phyloP scores from a whole-genome alignment of 306 rosid species.

The Hippophae gyantsensis region DNA sequence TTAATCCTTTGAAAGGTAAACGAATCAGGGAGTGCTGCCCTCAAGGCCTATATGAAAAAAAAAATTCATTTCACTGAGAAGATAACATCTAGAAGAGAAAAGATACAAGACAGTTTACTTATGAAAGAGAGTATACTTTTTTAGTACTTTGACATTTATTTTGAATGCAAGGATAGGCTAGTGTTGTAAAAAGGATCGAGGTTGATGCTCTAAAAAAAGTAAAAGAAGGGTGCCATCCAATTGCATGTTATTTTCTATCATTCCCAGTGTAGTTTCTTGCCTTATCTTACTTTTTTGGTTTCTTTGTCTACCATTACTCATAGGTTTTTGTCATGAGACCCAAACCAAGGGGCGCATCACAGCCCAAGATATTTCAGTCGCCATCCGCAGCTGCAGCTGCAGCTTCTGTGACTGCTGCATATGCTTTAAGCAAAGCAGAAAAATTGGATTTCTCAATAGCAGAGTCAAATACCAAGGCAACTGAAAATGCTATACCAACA shows the following conservation, averaged over 20 bases:
- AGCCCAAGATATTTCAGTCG: conserved; percentile 85
- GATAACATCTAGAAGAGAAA: too few species aligned
- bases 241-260: background rate
- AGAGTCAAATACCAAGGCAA: conserved; percentile 33
- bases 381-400: conserved; percentile 98
- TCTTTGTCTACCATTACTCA: conserved; percentile 3
- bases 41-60: too few species aligned
- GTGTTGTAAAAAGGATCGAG: too few species aligned
- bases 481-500: conserved; percentile 24
- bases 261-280: background rate
- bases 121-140: too few species aligned
- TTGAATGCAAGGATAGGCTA: too few species aligned
- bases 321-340: conserved; percentile 86
- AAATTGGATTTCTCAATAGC: conserved; percentile 45
- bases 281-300: background rate
- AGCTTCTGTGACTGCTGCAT: conserved; percentile 93
- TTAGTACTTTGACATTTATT: too few species aligned
- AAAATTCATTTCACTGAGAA: too few species aligned
- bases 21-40: too few species aligned
- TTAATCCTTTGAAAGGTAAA: too few species aligned
- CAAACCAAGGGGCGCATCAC: conserved; percentile 45
- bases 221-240: too few species aligned
- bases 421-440: conserved; percentile 77
- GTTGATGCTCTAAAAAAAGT: too few species aligned
- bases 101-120: too few species aligned